phyloP scores from a whole-genome alignment of 1,284 basidiomycete species.

The Takashimella koratensis region DNA sequence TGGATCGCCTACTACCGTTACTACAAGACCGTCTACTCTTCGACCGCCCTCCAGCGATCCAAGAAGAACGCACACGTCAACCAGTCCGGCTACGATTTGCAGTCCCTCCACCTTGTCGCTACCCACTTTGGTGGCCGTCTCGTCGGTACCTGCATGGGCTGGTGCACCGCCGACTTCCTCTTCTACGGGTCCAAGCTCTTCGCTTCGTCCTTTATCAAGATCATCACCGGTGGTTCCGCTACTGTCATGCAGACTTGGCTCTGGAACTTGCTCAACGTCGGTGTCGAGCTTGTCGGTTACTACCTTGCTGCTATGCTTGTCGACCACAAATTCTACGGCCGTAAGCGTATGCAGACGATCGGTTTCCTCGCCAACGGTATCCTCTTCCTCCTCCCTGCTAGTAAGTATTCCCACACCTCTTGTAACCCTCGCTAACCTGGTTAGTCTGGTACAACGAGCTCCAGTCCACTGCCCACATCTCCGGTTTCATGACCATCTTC shows the following conservation, averaged over 20 bases:
- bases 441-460: conserved; percentile 48
- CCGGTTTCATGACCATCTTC: conserved; percentile 54
- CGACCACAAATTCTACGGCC: conserved; percentile 55
- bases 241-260: conserved; percentile 52
- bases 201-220: conserved; percentile 50
- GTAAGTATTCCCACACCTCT: conserved; percentile 10
- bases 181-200: conserved; percentile 54
- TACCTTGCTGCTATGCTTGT: conserved; percentile 56
- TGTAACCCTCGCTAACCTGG: background rate
- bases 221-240: conserved; percentile 50
- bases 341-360: conserved; percentile 53
- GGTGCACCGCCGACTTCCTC: conserved; percentile 56
- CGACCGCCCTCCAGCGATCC: conserved; percentile 46
- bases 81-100: conserved; percentile 54
- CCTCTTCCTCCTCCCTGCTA: conserved; percentile 48
- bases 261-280: conserved; percentile 54
- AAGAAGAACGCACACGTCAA: conserved; percentile 52
- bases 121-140: conserved; percentile 55
- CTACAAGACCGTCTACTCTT: conserved; percentile 51
- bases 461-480: conserved; percentile 39
- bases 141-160: conserved; percentile 52
- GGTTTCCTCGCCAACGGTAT: conserved; percentile 54
- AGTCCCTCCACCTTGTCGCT: conserved; percentile 52
- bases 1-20: conserved; percentile 57
- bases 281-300: conserved; percentile 54